These are phyloP conservation scores for Fusarium sarcochroum DNA, from an alignment of 2,329 filamentous ascomycete genomes.

Conservation along the genomic window DNA sequence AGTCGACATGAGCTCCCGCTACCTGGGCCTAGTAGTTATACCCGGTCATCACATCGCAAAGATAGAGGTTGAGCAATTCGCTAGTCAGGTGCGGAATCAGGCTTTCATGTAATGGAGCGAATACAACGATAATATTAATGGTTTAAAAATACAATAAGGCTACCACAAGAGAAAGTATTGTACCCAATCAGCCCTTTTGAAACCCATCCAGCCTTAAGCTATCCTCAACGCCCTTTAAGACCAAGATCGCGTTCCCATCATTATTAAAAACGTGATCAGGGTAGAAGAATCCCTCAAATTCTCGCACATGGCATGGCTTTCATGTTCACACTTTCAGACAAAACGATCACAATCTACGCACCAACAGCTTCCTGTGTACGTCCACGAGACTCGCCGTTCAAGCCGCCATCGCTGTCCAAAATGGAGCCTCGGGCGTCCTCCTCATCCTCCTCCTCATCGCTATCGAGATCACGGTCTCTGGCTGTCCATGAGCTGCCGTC, in stretches of 20 bases:
- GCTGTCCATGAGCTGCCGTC: constrained; percentile 89
- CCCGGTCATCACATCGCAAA: constrained; percentile 88
- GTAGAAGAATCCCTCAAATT: constrained; percentile 1
- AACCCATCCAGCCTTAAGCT: constrained; percentile 36
- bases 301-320: not conserved
- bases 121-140: constrained; percentile 46
- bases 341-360: constrained; percentile 53
- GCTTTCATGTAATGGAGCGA: constrained; percentile 23
- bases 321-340: constrained; percentile 16
- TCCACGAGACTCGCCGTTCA: constrained; percentile 71
- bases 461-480: constrained; percentile 74
- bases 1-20: constrained; percentile 85
- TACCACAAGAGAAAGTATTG: constrained; percentile 42
- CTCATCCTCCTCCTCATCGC: constrained; percentile 77
- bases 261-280: constrained; percentile 32
- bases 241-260: constrained; percentile 42
- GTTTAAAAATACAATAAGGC: constrained; percentile 48
- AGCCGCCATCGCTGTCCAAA: constrained; percentile 65
- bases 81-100: constrained; percentile 62
- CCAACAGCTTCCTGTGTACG: constrained; percentile 67
- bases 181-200: constrained; percentile 46
- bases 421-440: constrained; percentile 64
- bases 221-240: constrained; percentile 49
- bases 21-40: constrained; percentile 90
- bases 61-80: constrained; percentile 88